Conservation (phyloP, 2,329 filamentous ascomycete species). For the Talaromyces atroroseus region DNA sequence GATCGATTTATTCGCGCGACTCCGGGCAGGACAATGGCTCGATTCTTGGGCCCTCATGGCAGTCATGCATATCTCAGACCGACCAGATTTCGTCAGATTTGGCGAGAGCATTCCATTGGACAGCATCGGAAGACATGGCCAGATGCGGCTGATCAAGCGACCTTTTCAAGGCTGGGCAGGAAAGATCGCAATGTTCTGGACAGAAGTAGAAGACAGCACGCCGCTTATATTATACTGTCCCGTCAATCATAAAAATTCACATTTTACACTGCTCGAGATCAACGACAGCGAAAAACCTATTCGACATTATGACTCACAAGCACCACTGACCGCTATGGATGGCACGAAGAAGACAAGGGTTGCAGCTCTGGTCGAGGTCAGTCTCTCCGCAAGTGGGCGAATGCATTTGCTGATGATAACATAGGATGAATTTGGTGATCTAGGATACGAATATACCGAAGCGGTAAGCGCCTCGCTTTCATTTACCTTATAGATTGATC, state of each 20-base stretch:
- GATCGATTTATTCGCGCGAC: background rate
- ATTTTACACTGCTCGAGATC: constrained; percentile 25
- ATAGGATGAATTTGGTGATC: background rate
- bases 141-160: background rate
- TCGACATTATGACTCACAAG: constrained; percentile 23
- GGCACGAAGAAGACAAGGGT: constrained; percentile 3
- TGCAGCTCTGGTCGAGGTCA: background rate
- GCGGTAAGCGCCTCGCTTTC: background rate
- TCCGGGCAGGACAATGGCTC: background rate
- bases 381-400: background rate
- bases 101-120: constrained; percentile 1
- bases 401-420: background rate
- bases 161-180: background rate
- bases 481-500: background rate
- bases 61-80: constrained; percentile 1
- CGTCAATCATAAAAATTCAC: constrained; percentile 13
- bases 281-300: constrained; percentile 21
- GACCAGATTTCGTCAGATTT: background rate
- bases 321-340: constrained; percentile 14
- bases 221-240: constrained; percentile 1
- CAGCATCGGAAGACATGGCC: background rate
- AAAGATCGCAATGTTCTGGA: background rate
- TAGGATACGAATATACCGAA: background rate
- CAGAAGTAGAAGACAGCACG: background rate
- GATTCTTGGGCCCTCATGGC: background rate